Percentiles rank a stretch among this genome's conserved stretches.
Evolutionary conservation across 768 basidiomycete species (phyloP).

Genomic region (Macrocybe gigantea): DNA sequence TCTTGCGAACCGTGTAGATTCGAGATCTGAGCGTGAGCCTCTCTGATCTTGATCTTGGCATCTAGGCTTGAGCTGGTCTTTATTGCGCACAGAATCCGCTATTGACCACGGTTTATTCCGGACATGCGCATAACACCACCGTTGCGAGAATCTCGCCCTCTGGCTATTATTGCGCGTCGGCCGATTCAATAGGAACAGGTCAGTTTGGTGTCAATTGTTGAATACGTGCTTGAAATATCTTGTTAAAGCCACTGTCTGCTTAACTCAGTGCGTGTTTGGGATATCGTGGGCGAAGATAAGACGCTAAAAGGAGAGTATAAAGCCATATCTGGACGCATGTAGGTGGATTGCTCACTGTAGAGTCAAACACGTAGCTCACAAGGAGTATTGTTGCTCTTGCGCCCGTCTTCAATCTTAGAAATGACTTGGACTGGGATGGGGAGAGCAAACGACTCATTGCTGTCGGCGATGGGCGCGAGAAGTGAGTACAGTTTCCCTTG

Average conservation of each 20-base stretch:
- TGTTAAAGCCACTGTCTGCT: not conserved
- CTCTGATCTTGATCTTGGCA: not conserved
- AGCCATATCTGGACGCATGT: conserved; percentile 71
- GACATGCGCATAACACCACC: conserved; percentile 79
- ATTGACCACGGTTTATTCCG: conserved; percentile 60
- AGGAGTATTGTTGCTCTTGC: not conserved
- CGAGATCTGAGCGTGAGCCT: conserved; percentile 72
- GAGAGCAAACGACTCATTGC: conserved; percentile 96
- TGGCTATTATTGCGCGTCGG: conserved; percentile 94
- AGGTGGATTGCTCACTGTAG: conserved; percentile 15
- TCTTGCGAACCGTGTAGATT: conserved; percentile 38
- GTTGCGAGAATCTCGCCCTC: conserved; percentile 91
- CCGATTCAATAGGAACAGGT: conserved; percentile 80
- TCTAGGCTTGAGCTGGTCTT: conserved; percentile 1
- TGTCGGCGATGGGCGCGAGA: conserved; percentile 89
- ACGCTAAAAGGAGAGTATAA: conserved; percentile 76
- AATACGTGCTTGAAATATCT: not conserved
- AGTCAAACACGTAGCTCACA: not conserved
- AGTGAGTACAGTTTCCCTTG: conserved; percentile 35
- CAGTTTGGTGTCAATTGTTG: conserved; percentile 10
- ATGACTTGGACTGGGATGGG: conserved; percentile 94
- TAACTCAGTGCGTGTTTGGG: conserved; percentile 84
- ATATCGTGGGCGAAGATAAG: conserved; percentile 82
- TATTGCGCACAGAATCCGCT: conserved; percentile 51
- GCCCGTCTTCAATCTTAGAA: conserved; percentile 36